A percentile compares a stretch with the other conserved stretches of the same genome.
Evolutionary conservation across 495 filamentous ascomycete species (phyloP).

Genomic region (Cercophora scortea): DNA sequence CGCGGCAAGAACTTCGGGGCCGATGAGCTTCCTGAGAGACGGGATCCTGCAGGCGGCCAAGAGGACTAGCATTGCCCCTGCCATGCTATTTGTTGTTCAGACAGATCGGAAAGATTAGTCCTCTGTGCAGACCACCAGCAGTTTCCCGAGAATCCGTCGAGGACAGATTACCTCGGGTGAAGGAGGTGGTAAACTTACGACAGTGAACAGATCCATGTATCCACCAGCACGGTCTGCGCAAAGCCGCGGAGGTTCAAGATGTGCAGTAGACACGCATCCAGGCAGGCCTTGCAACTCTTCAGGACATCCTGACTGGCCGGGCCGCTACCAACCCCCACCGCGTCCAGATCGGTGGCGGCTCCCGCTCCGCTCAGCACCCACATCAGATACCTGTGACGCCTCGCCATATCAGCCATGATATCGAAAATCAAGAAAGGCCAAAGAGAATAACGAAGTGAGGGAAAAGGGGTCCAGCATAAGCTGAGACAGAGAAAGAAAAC

Average conservation of each 20-base stretch:
- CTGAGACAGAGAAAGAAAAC: neutral
- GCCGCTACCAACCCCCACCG: neutral
- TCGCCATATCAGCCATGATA: no score
- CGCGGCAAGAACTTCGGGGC: constrained; percentile 17
- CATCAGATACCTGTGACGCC: constrained; percentile 21
- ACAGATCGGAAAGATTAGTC: neutral
- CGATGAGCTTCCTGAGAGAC: constrained; percentile 12
- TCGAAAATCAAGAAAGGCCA: no score
- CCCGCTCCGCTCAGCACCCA: constrained; percentile 29
- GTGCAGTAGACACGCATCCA: constrained; percentile 35
- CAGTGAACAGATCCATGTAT: constrained; percentile 43
- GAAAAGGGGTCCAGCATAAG: no score
- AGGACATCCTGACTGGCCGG: constrained; percentile 14
- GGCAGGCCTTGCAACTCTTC: constrained; percentile 27
- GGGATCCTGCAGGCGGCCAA: constrained; percentile 19
- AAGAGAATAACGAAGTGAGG: no score
- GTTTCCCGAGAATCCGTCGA: neutral
- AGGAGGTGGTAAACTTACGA: constrained; percentile 38
- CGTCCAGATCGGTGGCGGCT: neutral
- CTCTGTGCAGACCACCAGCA: neutral
- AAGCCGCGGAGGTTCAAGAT: constrained; percentile 31
- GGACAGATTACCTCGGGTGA: no score
- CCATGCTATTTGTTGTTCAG: constrained; percentile 15
- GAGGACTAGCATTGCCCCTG: constrained; percentile 25
- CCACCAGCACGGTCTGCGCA: constrained; percentile 35